Conservation (phyloP, 2,329 filamentous ascomycete genomes). For the Penicillium frequentans region DNA sequence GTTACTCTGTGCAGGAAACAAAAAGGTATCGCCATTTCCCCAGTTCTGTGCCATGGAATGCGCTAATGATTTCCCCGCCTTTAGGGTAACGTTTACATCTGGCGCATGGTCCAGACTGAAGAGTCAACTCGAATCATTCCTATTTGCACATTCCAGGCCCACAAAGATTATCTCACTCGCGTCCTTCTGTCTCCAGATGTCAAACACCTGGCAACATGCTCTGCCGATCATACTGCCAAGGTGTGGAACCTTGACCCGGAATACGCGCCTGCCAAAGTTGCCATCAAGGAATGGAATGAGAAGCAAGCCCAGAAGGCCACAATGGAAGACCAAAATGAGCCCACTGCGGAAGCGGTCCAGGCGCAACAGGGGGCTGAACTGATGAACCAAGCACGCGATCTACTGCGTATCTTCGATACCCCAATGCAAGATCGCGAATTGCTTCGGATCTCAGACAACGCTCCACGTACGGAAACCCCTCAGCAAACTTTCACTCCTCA, state of each 20-base stretch:
- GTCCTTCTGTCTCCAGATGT: constrained; percentile 90
- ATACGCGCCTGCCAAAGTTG: constrained; percentile 42
- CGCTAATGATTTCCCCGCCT: background rate
- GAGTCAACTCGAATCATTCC: constrained; percentile 83
- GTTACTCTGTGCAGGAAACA: constrained; percentile 90
- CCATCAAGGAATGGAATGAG: constrained; percentile 25
- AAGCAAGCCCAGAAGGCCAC: constrained; percentile 16
- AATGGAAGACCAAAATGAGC: constrained; percentile 9
- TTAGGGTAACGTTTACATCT: constrained; percentile 95
- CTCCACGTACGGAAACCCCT: constrained; percentile 27
- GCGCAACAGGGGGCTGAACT: constrained; percentile 17
- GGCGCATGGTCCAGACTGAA: constrained; percentile 82
- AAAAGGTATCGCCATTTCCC: constrained; percentile 57
- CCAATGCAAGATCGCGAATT: constrained; percentile 26
- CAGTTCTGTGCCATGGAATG: background rate
- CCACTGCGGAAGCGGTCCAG: constrained; percentile 14
- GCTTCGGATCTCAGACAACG: constrained; percentile 27
- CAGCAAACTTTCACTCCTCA: constrained; percentile 35
- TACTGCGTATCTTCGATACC: constrained; percentile 29
- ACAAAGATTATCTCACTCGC: constrained; percentile 89
- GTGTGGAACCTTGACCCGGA: constrained; percentile 92
- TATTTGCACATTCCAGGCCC: constrained; percentile 84
- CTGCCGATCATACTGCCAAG: constrained; percentile 89
- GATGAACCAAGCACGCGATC: constrained; percentile 21
- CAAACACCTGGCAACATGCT: constrained; percentile 90